phyloP scores from a whole-genome alignment of 2,329 filamentous ascomycete species.

The Blastomyces silverae region DNA sequence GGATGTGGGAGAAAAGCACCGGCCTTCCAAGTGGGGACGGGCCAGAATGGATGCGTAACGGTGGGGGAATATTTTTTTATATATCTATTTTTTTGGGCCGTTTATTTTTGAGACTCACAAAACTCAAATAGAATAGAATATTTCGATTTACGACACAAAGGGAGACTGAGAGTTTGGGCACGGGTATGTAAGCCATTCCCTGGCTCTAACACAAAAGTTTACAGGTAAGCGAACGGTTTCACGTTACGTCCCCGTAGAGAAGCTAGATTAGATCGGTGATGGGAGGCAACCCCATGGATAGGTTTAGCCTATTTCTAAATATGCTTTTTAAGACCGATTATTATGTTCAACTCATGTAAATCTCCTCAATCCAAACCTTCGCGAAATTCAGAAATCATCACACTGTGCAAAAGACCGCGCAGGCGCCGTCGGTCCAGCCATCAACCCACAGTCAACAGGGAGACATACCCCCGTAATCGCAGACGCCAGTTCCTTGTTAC shows the following conservation, averaged over 20 bases:
- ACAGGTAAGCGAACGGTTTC: not conserved
- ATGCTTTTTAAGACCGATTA: not conserved
- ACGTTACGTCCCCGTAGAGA: not conserved
- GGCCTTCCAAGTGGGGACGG: conserved; percentile 11
- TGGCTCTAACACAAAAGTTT: not conserved
- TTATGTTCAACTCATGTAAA: not conserved
- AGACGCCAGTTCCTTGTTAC: conserved; percentile 21
- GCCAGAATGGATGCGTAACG: conserved; percentile 13
- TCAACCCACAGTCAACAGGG: conserved; percentile 25
- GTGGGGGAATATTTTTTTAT: not conserved
- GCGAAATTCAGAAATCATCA: conserved; percentile 16
- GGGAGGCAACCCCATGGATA: too few relatives aligned
- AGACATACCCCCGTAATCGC: conserved; percentile 26
- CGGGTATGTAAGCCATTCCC: not conserved
- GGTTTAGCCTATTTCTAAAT: not conserved
- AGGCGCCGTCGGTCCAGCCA: conserved; percentile 23
- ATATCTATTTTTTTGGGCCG: too few relatives aligned
- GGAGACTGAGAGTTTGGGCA: not conserved
- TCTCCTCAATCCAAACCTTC: not conserved
- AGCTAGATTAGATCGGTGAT: not conserved
- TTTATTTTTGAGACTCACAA: not conserved
- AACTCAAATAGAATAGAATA: not conserved
- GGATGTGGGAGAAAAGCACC: conserved; percentile 7
- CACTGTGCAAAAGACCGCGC: conserved; percentile 23
- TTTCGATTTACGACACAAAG: not conserved